A percentile compares a stretch with the other conserved stretches of the same genome.
phyloP scores from a whole-genome alignment of 2,329 filamentous ascomycete genomes.

The Aspergillus awamori region DNA sequence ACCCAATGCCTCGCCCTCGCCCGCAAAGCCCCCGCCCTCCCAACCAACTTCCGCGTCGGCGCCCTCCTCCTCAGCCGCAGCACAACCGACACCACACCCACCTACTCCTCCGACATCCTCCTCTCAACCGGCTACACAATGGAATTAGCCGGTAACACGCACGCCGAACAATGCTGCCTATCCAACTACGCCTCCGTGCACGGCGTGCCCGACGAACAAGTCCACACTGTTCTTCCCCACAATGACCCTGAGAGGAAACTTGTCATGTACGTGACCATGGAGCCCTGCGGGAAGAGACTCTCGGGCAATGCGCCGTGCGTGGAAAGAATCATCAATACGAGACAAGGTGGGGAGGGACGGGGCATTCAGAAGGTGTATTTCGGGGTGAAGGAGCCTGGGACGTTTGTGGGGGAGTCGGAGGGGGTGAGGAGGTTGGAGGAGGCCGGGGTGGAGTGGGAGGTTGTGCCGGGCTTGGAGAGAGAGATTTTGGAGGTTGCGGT shows the following conservation, averaged over 20 bases:
- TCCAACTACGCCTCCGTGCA: slow-evolving; percentile 60
- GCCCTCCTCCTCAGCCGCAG: slow-evolving; percentile 70
- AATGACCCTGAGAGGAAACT: slow-evolving; percentile 47
- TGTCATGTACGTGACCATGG: slow-evolving; percentile 89
- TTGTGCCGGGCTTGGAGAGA: slow-evolving; percentile 73
- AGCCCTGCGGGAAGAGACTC: slow-evolving; percentile 51
- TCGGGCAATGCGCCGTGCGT: slow-evolving; percentile 61
- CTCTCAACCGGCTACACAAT: slow-evolving; percentile 86
- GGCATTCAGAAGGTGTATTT: slow-evolving; percentile 79
- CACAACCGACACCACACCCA: slow-evolving; percentile 27
- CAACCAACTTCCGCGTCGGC: slow-evolving; percentile 91
- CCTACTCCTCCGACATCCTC: slow-evolving; percentile 51
- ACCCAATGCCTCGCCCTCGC: slow-evolving; percentile 74
- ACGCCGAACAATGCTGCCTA: slow-evolving; percentile 92
- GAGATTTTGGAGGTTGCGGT: slow-evolving; percentile 82
- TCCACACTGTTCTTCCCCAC: slow-evolving; percentile 45
- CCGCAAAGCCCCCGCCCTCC: slow-evolving; percentile 76
- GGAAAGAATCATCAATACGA: slow-evolving; percentile 68
- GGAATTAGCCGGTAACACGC: slow-evolving; percentile 88
- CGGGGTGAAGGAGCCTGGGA: slow-evolving; percentile 85
- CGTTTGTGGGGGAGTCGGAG: slow-evolving; percentile 81
- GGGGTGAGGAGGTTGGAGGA: slow-evolving; percentile 70
- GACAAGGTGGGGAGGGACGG: slow-evolving; percentile 52
- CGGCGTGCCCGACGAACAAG: slow-evolving; percentile 37
- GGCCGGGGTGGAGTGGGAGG: slow-evolving; percentile 72